Evolutionary conservation across 2,329 filamentous ascomycete species (phyloP).

Genomic region (Cylindrodendrum hubeiense): DNA sequence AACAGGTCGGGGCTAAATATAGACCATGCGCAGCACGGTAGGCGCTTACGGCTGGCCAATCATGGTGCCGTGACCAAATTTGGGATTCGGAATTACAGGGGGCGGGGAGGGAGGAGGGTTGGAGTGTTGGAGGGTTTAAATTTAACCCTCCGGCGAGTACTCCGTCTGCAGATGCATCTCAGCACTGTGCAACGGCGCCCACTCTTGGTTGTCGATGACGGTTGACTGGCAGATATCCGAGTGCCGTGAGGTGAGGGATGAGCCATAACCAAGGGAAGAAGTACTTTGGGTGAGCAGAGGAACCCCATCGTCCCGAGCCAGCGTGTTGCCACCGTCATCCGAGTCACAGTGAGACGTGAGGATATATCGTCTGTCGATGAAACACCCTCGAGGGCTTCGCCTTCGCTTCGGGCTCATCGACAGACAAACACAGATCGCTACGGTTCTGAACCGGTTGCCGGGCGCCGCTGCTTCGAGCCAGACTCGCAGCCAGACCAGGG

Average conservation of each 20-base stretch:
- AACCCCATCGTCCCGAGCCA: neutral
- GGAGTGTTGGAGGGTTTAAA: conserved; percentile 41
- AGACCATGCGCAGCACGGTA: conserved; percentile 44
- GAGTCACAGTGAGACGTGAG: neutral
- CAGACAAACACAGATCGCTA: conserved; percentile 2
- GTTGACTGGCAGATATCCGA: neutral
- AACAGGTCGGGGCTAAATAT: conserved; percentile 51
- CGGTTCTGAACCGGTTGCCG: neutral
- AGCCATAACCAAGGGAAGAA: neutral
- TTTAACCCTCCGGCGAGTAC: conserved; percentile 40
- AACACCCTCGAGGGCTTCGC: neutral
- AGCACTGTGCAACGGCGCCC: conserved; percentile 37
- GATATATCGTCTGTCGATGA: neutral
- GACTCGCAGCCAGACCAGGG: conserved; percentile 5
- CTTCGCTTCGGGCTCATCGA: neutral
- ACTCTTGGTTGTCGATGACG: neutral
- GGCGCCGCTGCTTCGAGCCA: neutral
- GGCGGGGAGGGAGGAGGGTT: conserved; percentile 23
- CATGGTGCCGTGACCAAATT: conserved; percentile 40
- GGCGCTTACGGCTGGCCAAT: conserved; percentile 50
- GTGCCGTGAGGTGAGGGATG: neutral
- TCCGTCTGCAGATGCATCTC: conserved; percentile 17
- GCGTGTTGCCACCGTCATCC: no score
- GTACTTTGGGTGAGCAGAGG: neutral
- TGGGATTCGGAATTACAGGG: conserved; percentile 40